These are phyloP conservation scores for Chrysoporthe cubensis DNA, from an alignment of 2,329 filamentous ascomycete genomes.

Conservation along the genomic window DNA sequence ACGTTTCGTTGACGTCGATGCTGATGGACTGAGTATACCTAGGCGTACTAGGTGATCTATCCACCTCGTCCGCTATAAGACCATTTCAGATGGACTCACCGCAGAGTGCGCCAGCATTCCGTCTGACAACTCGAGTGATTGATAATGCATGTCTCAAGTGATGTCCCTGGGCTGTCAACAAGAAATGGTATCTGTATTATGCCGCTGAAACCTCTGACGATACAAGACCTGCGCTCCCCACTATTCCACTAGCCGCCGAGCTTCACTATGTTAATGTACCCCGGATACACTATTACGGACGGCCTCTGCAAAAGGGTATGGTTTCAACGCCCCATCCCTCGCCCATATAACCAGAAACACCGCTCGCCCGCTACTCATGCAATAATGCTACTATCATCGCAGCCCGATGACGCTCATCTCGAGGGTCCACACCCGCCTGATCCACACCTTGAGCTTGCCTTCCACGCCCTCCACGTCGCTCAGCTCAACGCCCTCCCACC, in stretches of 20 bases:
- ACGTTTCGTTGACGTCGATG: no score
- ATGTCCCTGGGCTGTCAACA: neutral
- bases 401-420: slow-evolving; percentile 96
- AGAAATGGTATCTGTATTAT: slow-evolving; percentile 29
- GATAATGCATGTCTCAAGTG: neutral
- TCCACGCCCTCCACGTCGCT: slow-evolving; percentile 88
- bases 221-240: neutral
- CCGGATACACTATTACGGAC: neutral
- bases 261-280: neutral
- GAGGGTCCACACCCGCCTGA: slow-evolving; percentile 94
- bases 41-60: no score
- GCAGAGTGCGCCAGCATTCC: neutral
- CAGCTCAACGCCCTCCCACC: slow-evolving; percentile 98
- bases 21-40: no score
- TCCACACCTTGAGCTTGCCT: slow-evolving; percentile 96
- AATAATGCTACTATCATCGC: slow-evolving; percentile 51
- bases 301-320: slow-evolving; percentile 4
- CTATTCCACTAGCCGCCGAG: neutral
- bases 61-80: neutral
- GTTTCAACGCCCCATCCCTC: neutral
- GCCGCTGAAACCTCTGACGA: slow-evolving; percentile 1
- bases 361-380: neutral
- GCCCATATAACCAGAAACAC: neutral
- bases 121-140: neutral
- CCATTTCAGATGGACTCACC: neutral